Evolutionary conservation across 2,329 filamentous ascomycete species (phyloP).

Genomic region (Monilinia polystroma): DNA sequence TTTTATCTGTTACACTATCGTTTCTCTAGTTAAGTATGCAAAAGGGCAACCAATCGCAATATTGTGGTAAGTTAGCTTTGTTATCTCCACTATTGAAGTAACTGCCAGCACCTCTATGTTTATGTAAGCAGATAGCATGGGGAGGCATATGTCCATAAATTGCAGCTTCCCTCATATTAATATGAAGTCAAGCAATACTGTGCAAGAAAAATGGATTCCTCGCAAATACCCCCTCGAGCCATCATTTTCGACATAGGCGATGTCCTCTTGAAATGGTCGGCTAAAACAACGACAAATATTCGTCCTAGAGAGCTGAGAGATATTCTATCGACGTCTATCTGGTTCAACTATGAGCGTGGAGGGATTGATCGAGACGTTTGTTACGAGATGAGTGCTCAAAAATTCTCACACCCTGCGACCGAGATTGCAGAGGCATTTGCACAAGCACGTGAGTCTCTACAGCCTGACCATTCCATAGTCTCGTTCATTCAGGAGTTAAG

Average conservation of each 20-base stretch:
- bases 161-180: background rate
- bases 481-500: background rate
- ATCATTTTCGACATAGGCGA: background rate
- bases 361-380: background rate
- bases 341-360: background rate
- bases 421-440: background rate
- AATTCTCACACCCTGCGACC: background rate
- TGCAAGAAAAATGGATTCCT: background rate
- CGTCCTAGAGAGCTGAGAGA: background rate
- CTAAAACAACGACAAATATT: background rate
- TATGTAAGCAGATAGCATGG: background rate
- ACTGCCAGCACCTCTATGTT: background rate
- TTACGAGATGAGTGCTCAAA: background rate
- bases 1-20: too few relatives aligned
- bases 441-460: background rate
- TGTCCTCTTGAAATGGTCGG: background rate
- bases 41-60: too few relatives aligned
- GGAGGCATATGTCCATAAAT: background rate
- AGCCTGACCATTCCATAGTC: background rate
- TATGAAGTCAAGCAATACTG: background rate
- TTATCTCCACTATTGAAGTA: background rate
- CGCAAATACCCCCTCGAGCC: background rate
- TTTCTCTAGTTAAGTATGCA: too few relatives aligned
- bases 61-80: too few relatives aligned
- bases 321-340: background rate